These are phyloP conservation scores for Basipetospora chlamydospora DNA, from an alignment of 2,329 filamentous ascomycete genomes.

Conservation along the genomic window DNA sequence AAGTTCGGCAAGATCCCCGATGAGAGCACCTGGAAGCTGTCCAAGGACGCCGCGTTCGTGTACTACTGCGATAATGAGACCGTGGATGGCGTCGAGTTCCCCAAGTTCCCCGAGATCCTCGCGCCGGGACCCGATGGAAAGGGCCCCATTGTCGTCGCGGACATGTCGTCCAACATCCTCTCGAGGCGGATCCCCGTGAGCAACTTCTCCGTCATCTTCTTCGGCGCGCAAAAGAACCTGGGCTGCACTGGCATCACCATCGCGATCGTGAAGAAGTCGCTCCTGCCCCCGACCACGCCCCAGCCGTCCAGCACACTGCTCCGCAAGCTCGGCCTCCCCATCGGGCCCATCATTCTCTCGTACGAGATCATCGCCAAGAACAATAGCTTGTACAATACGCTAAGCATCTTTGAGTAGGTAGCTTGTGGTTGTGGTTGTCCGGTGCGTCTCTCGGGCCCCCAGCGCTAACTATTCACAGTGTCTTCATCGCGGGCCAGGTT, in stretches of 20 bases:
- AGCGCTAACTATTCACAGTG: conserved; percentile 28
- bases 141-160: conserved; percentile 66
- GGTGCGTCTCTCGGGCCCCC: too few species aligned
- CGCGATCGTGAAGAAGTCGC: conserved; percentile 65
- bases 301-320: conserved; percentile 57
- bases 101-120: conserved; percentile 51
- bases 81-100: conserved; percentile 86
- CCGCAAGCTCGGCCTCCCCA: conserved; percentile 58
- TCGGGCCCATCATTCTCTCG: conserved; percentile 65
- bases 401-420: conserved; percentile 73
- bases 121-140: conserved; percentile 43
- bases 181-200: conserved; percentile 61
- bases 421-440: too few species aligned
- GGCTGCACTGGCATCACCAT: conserved; percentile 78
- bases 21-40: conserved; percentile 65
- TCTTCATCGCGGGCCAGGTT: conserved; percentile 82
- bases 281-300: conserved; percentile 53
- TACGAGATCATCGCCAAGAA: conserved; percentile 83
- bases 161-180: conserved; percentile 92
- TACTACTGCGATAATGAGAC: conserved; percentile 95
- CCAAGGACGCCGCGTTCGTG: conserved; percentile 53
- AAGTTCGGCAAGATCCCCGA: conserved; percentile 79
- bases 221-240: conserved; percentile 89
- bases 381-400: conserved; percentile 89
- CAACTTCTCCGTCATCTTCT: conserved; percentile 78